Evolutionary conservation across 2,329 filamentous ascomycete genomes (phyloP).

Genomic region (Trichoderma hamatum): DNA sequence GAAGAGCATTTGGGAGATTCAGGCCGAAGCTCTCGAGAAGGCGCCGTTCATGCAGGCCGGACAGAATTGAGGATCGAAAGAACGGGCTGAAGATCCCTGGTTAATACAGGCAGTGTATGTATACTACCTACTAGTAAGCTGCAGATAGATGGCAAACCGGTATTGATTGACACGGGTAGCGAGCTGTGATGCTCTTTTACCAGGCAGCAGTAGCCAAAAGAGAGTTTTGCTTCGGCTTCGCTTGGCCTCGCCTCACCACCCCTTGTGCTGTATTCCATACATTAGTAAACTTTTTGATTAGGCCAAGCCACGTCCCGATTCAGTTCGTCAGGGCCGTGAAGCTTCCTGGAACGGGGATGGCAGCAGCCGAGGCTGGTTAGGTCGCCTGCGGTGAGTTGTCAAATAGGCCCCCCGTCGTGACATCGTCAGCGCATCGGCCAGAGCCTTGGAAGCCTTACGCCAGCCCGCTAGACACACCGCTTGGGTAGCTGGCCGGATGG

Average conservation of each 20-base stretch:
- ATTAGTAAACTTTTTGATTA: constrained; percentile 15
- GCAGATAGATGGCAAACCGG: not conserved
- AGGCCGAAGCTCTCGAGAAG: constrained; percentile 38
- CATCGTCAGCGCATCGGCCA: constrained; percentile 17
- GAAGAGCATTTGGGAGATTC: constrained; percentile 40
- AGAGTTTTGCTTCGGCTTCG: not conserved
- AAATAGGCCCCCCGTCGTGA: constrained; percentile 12
- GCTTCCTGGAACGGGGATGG: constrained; percentile 7
- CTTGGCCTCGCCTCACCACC: not conserved
- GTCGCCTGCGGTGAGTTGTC: constrained; percentile 22
- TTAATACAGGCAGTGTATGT: not conserved
- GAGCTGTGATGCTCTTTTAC: not conserved
- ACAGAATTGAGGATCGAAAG: constrained; percentile 6
- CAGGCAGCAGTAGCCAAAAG: not conserved
- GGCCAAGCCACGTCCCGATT: constrained; percentile 20
- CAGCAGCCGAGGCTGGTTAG: constrained; percentile 12
- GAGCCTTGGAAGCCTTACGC: constrained; percentile 17
- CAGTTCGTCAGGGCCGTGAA: constrained; percentile 3
- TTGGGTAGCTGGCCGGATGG: constrained; percentile 3
- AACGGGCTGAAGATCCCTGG: not conserved
- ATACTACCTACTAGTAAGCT: no score
- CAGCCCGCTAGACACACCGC: constrained; percentile 26
- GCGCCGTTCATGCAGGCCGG: constrained; percentile 35
- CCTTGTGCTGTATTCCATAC: not conserved
- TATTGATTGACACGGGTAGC: not conserved